These are phyloP conservation scores for Aleurites moluccanus DNA, from an alignment of 441 rosid species.

Conservation along the genomic window DNA sequence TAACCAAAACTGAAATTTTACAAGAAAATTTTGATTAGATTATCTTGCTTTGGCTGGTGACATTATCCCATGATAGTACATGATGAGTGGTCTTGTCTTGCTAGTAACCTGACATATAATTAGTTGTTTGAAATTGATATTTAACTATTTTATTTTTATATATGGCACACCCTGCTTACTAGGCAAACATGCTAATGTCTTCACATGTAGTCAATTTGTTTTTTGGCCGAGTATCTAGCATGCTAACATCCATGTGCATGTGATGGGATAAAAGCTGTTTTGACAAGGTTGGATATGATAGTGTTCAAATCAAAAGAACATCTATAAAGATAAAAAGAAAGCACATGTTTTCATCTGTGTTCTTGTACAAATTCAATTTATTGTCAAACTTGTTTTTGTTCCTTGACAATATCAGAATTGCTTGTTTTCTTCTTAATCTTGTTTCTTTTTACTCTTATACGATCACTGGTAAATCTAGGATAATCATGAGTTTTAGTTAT, in stretches of 20 bases:
- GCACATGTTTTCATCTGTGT: constrained; percentile 7
- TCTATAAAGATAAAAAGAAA: neutral
- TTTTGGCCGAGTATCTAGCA: neutral
- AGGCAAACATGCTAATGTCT: constrained; percentile 3
- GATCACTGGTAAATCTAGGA: too few species aligned
- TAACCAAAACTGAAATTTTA: too few species aligned
- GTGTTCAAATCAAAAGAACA: neutral
- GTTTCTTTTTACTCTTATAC: too few species aligned
- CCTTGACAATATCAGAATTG: too few species aligned
- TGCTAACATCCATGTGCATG: constrained; percentile 21
- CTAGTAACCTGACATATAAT: neutral
- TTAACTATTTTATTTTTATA: constrained; percentile 3
- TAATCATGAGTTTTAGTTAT: too few species aligned
- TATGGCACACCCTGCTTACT: neutral
- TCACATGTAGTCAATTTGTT: constrained; percentile 22
- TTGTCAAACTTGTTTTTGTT: neutral
- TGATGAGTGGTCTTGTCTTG: neutral
- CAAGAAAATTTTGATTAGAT: neutral
- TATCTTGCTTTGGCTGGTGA: neutral
- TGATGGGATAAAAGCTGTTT: neutral
- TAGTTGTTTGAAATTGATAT: neutral
- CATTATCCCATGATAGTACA: neutral
- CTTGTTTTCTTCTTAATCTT: too few species aligned
- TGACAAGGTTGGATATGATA: constrained; percentile 13
- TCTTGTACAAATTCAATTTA: neutral